Evolutionary conservation across 2,329 filamentous ascomycete species (phyloP), one percentile per base, ranked within the genome.

Genomic region (Aspergillus neotritici): DNA sequence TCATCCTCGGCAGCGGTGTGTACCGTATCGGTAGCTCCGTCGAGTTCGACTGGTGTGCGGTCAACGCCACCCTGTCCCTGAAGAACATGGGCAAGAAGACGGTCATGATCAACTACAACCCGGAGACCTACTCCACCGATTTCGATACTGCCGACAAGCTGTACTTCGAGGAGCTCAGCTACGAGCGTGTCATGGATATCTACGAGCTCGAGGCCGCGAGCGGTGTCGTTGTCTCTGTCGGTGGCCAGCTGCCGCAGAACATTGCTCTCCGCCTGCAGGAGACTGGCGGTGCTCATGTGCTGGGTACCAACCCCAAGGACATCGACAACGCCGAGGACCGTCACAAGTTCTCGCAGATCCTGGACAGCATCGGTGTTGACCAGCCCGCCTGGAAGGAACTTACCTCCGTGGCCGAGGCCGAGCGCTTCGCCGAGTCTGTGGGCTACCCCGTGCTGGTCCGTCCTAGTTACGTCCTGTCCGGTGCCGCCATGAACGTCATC

Each of bases 301-400:
- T 98, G 6, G 93, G 93, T 57, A 98, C 93, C 0, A 80, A 97
- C 60, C 93, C 93, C 31, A 78, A 83, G 61, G 88, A 97, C 61
- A 98, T 98, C 54, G 93, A 98, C 78, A 94, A 90, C 74, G 93
- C 93, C 36, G 93, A 98, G 71, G 90, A 98, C 66, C 83, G 93
- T 63, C 90, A 97, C 69, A 97, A 98, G 70, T 98, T 98, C 76
- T 96, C 91, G 15, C 86, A 90, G 60, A 97, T 97, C 52, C 78
- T 98, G 35, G 93, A 98, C 68, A 94, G 87, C 67, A 96, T 97
- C 57, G 91, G 90, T 47, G 83, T 98, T 43, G 91, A 97, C 65
- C 93, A 98, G 71, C 93, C 93, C 30, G 89, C 88, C 8, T 98
- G 93, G 93, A 95, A 94, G 70, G 93, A 98, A 67, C 81, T 97